Evolutionary conservation across 164 flowering plant genomes (phyloP).

Genomic region (Vitis labrusca): DNA sequence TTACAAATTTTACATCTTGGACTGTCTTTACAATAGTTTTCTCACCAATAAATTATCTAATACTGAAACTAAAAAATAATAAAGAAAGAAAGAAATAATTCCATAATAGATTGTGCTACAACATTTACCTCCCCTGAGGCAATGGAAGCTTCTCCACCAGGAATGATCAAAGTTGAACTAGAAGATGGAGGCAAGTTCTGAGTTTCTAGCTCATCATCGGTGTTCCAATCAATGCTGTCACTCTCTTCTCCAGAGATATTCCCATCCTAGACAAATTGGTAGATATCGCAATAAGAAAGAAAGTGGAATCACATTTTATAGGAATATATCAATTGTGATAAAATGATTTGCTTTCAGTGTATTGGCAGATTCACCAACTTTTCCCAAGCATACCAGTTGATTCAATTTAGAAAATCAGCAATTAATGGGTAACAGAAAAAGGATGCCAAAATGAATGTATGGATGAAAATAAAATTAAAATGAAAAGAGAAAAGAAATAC

Average conservation of each 20-base stretch:
- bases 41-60: neutral
- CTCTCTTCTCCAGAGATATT: conserved; percentile 24
- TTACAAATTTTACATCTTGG: neutral
- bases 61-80: neutral
- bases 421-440: neutral
- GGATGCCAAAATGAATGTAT: neutral
- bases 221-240: conserved; percentile 38
- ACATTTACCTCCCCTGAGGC: conserved; percentile 43
- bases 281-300: neutral
- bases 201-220: conserved; percentile 51
- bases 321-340: neutral
- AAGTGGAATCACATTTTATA: neutral
- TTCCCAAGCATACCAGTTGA: neutral
- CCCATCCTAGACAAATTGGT: conserved; percentile 23
- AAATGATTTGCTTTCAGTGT: neutral
- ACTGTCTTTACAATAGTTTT: neutral
- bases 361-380: neutral
- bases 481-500: conserved; percentile 1
- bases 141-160: conserved; percentile 11
- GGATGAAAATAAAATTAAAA: neutral
- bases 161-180: conserved; percentile 10
- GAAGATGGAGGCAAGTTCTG: conserved; percentile 19
- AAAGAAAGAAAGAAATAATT: too few species aligned
- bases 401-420: neutral
- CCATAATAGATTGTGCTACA: neutral